These are phyloP conservation scores for Litchi chinensis DNA, from an alignment of 345 rosid genomes.

Conservation along the genomic window DNA sequence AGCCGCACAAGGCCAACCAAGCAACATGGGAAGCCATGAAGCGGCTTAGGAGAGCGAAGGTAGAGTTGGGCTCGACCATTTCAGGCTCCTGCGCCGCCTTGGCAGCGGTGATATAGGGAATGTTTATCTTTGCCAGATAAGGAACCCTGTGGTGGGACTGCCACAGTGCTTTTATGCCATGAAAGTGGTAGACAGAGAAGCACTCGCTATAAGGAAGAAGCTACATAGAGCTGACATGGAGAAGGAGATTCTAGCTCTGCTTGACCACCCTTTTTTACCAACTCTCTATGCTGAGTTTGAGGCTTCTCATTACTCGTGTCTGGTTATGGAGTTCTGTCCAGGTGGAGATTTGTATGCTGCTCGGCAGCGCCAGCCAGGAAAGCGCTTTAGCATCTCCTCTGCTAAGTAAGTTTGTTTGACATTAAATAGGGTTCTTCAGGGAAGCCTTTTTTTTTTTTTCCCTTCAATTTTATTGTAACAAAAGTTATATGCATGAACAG, in stretches of 20 bases:
- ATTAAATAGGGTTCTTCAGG: neutral
- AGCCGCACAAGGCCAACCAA: constrained; percentile 98
- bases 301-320: constrained; percentile 91
- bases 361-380: constrained; percentile 72
- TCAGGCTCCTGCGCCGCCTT: constrained; percentile 70
- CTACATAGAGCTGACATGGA: constrained; percentile 87
- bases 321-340: constrained; percentile 91
- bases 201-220: constrained; percentile 84
- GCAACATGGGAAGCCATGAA: constrained; percentile 87
- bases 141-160: constrained; percentile 59
- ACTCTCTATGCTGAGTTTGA: constrained; percentile 87
- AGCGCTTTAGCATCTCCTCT: constrained; percentile 66
- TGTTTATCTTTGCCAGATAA: constrained; percentile 89
- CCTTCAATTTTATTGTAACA: too few relatives aligned
- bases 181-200: constrained; percentile 94
- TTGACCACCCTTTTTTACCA: constrained; percentile 91
- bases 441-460: neutral
- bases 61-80: constrained; percentile 80
- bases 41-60: constrained; percentile 55
- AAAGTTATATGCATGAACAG: constrained; percentile 28
- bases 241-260: constrained; percentile 81
- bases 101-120: constrained; percentile 95
- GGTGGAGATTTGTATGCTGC: constrained; percentile 88
- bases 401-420: constrained; percentile 55
- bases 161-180: constrained; percentile 72